A percentile compares a stretch with the other conserved stretches of the same genome.
Conservation (phyloP, 2,329 filamentous ascomycete genomes). For the Trichoderma simmonsii region DNA sequence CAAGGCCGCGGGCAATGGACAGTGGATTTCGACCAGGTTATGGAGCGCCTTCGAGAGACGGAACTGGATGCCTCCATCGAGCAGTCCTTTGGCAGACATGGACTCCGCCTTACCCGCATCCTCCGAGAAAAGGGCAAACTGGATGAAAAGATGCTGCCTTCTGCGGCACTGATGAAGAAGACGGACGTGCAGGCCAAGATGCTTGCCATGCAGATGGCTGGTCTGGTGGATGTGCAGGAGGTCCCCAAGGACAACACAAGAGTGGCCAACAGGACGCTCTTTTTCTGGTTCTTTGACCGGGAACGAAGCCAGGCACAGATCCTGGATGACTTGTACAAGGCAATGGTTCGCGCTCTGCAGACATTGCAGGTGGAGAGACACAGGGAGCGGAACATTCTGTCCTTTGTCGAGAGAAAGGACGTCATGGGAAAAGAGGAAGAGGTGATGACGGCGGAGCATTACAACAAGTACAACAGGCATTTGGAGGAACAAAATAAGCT, state of each 20-base stretch:
- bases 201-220: conserved; percentile 79
- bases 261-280: conserved; percentile 78
- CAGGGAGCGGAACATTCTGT: conserved; percentile 68
- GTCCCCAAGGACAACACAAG: conserved; percentile 84
- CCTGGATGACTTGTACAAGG: conserved; percentile 81
- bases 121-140: conserved; percentile 84
- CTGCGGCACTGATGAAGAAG: conserved; percentile 77
- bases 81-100: conserved; percentile 70
- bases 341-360: conserved; percentile 81
- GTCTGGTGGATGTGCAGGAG: conserved; percentile 89
- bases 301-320: conserved; percentile 68
- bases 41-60: conserved; percentile 66
- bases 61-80: conserved; percentile 82
- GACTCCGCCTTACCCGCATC: conserved; percentile 80
- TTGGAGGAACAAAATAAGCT: conserved; percentile 69
- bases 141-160: conserved; percentile 87
- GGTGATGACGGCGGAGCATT: conserved; percentile 71
- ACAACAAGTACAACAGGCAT: conserved; percentile 58
- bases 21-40: conserved; percentile 74
- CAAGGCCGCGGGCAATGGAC: conserved; percentile 71
- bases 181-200: conserved; percentile 82
- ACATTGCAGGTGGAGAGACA: conserved; percentile 73
- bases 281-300: conserved; percentile 86
- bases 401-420: conserved; percentile 80
- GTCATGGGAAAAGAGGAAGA: conserved; percentile 81